A percentile compares a stretch with the other conserved stretches of the same genome.
These are phyloP conservation scores for Penium margaritaceum DNA, from an alignment of 139 green algal species.

Conservation along the genomic window DNA sequence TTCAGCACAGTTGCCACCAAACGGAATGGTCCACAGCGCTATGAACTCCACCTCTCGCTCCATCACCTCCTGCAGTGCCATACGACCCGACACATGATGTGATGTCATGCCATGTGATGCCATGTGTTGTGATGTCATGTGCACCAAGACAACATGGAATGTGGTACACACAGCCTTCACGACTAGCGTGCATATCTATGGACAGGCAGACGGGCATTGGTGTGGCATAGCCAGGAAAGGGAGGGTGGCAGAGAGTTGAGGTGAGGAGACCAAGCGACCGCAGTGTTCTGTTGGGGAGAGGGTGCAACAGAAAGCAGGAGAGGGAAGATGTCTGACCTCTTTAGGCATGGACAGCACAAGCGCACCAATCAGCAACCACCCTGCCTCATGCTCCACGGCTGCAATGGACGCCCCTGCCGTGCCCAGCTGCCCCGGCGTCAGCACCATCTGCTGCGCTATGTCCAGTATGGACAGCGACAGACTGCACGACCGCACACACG, in stretches of 20 bases:
- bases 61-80: constrained; percentile 29
- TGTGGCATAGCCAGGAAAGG: neutral
- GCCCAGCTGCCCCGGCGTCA: constrained; percentile 8
- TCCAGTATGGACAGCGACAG: constrained; percentile 27
- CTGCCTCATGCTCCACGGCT: constrained; percentile 27
- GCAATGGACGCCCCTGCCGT: no score
- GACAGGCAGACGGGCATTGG: no score
- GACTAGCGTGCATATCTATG: no score
- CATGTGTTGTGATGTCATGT: no score
- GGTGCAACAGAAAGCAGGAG: no score
- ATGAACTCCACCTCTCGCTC: constrained; percentile 38
- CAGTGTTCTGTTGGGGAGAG: no score
- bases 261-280: neutral
- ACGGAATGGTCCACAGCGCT: constrained; percentile 39
- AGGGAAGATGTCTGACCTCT: no score
- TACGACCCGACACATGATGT: neutral
- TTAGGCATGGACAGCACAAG: constrained; percentile 31
- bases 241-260: neutral
- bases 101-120: no score
- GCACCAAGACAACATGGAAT: no score
- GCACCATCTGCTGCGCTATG: constrained; percentile 38
- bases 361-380: constrained; percentile 38
- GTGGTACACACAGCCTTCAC: no score
- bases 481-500: no score
- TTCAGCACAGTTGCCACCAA: constrained; percentile 41